Evolutionary conservation across 164 flowering plant species (phyloP).

Genomic region (Pachysandra terminalis): DNA sequence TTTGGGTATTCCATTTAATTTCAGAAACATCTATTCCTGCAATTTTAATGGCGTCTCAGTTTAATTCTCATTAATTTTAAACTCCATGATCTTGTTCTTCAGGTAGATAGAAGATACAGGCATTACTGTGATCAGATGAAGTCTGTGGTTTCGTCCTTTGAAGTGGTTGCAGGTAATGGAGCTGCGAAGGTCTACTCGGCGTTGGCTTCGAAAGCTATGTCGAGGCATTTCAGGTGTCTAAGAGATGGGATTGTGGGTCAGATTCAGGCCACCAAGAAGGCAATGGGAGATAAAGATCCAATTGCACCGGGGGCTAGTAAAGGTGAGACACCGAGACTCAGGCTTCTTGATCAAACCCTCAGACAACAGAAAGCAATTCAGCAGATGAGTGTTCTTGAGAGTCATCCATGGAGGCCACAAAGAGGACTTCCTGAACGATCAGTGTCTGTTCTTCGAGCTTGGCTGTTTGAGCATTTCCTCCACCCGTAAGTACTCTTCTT

Average conservation of each 20-base stretch:
- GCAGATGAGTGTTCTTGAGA: constrained; percentile 83
- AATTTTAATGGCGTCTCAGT: neutral
- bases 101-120: constrained; percentile 75
- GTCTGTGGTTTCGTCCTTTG: constrained; percentile 58
- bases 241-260: constrained; percentile 58
- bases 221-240: constrained; percentile 59
- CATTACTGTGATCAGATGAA: constrained; percentile 74
- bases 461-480: constrained; percentile 97
- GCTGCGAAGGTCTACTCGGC: constrained; percentile 55
- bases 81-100: neutral
- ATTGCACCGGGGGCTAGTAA: constrained; percentile 58
- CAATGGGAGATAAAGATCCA: constrained; percentile 61
- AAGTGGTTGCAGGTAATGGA: constrained; percentile 55
- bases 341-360: constrained; percentile 68
- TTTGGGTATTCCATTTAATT: neutral
- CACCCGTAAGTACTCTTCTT: constrained; percentile 70
- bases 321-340: constrained; percentile 83
- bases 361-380: constrained; percentile 79
- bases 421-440: constrained; percentile 94
- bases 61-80: neutral
- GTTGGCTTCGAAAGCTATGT: constrained; percentile 66
- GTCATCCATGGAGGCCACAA: constrained; percentile 95
- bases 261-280: constrained; percentile 47
- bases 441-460: constrained; percentile 91
- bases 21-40: neutral